Conservation (phyloP, 257 asterid genomes). For the Coffea canephora region DNA sequence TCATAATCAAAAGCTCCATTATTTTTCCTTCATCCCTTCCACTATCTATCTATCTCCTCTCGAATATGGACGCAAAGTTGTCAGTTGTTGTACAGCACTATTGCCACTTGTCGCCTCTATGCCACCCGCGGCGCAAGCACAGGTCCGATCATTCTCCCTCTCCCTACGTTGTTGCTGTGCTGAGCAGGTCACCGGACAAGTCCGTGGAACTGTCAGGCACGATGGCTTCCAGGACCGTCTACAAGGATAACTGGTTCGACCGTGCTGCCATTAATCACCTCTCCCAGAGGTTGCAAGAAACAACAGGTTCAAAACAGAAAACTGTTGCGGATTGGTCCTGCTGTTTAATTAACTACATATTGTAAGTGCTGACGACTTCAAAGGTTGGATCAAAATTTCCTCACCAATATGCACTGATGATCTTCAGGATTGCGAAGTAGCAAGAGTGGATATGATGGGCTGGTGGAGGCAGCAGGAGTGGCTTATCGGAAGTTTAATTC, state of each 20-base stretch:
- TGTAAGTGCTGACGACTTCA: background rate
- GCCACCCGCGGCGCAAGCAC: slow-evolving; percentile 32
- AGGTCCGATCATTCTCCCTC: slow-evolving; percentile 14
- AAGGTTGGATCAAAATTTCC: background rate
- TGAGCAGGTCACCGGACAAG: slow-evolving; percentile 24
- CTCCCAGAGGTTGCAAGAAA: slow-evolving; percentile 56
- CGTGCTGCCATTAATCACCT: slow-evolving; percentile 72
- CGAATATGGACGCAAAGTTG: slow-evolving; percentile 37
- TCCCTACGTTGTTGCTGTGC: slow-evolving; percentile 20
- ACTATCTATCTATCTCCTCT: background rate
- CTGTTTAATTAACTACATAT: background rate
- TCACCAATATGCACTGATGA: background rate
- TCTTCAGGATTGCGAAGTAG: slow-evolving; percentile 49
- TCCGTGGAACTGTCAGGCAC: background rate
- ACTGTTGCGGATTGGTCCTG: background rate
- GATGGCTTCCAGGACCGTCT: slow-evolving; percentile 26
- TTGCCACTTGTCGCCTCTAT: slow-evolving; percentile 20
- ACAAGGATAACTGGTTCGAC: slow-evolving; percentile 68
- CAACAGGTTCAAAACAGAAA: slow-evolving; percentile 35
- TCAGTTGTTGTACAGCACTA: slow-evolving; percentile 18
- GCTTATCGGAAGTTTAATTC: slow-evolving; percentile 45
- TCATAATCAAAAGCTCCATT: background rate
- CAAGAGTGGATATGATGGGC: slow-evolving; percentile 61
- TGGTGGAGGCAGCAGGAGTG: slow-evolving; percentile 66
- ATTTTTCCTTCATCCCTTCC: background rate